Conservation (phyloP, 2,329 filamentous ascomycete genomes). For the Colletotrichum karsti region DNA sequence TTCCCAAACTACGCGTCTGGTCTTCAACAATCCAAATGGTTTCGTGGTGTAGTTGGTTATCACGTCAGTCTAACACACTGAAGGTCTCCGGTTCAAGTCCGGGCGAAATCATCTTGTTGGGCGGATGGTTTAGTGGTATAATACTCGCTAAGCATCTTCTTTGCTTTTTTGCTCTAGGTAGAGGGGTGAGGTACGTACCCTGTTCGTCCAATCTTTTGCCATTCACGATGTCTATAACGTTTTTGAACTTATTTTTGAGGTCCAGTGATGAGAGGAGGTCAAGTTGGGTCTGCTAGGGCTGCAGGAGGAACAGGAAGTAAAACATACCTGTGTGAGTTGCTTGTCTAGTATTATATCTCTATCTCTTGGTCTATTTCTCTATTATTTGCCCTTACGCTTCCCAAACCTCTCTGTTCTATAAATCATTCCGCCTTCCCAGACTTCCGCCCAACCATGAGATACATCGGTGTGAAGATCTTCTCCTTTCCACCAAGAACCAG, state of each 20-base stretch:
- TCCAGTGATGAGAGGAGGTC: background rate
- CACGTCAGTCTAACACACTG: slow-evolving; percentile 55
- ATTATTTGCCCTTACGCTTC: slow-evolving; percentile 33
- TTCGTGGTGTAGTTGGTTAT: slow-evolving; percentile 52
- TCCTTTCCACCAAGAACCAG: slow-evolving; percentile 83
- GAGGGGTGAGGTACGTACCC: slow-evolving; percentile 28
- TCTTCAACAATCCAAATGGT: background rate
- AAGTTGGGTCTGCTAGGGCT: accelerated
- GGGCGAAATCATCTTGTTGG: slow-evolving; percentile 17
- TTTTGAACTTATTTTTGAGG: slow-evolving; percentile 33
- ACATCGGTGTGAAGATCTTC: slow-evolving; percentile 96
- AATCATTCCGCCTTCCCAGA: slow-evolving; percentile 50
- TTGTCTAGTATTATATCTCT: accelerated
- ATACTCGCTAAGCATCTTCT: slow-evolving; percentile 30
- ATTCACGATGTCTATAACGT: background rate
- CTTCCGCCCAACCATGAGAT: slow-evolving; percentile 90
- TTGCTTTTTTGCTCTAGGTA: no score
- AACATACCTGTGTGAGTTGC: no score
- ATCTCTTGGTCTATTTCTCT: no score
- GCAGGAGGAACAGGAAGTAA: background rate
- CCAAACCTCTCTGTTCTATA: accelerated
- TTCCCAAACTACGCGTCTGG: accelerated
- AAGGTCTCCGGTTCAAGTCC: slow-evolving; percentile 30
- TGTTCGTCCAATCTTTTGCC: slow-evolving; percentile 20
- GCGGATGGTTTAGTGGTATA: slow-evolving; percentile 30